Base-by-base conservation (phyloP, 192 early-diverging fungal species). In the Coemansia sp. region DNA sequence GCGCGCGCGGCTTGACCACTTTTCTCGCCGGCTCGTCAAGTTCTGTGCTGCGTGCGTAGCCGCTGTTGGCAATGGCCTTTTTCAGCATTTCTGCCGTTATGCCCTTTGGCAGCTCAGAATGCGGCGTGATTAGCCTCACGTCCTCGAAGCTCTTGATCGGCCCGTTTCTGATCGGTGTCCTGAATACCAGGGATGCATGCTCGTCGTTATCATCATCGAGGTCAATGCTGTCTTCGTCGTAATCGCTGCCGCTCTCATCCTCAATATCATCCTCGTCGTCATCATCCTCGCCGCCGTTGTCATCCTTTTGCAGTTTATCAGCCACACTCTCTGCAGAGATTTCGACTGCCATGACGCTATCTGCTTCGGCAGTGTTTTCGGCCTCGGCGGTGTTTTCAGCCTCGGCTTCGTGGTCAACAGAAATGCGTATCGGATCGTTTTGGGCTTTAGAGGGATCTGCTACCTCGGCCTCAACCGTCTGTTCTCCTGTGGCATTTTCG, bases 71-170 rank as follows among this genome's bases (percentile, higher is more conserved):
- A 18, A 80, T 64, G n/a, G 77, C 77, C 29, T 62, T 55, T 25
- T 58, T 73, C 18, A 80, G 62, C 77, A 80, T 80, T 5, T 75
- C 77, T n/a, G 66, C 45, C 1, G 77, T 80, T 19, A 80, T 80
- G 18, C 77, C 77, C 14, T 40, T 31, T 0, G 77, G 77, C 21
- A 80, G 61, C 50, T 70, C 73, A 0, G 76, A 60, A 43, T 56
- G 64, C n/a, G 76, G 70, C n/a, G 76, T 73, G 24, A 58, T 54
- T 24, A 79, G 46, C 16, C 49, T 69, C 7, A 79, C 60, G 6
- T 79, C 70, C 18, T 65, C 76, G 23, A 32, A 61, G 29, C 22
- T 46, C 42, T 45, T 44, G 44, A 29, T 58, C 25, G 42, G 23
- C 43, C 31, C n/a, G 21, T 30, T 35, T 7, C n/a, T 9, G 4